Evolutionary conservation across 2,329 filamentous ascomycete species (phyloP).

Genomic region (Fusarium tanahbumbuense): DNA sequence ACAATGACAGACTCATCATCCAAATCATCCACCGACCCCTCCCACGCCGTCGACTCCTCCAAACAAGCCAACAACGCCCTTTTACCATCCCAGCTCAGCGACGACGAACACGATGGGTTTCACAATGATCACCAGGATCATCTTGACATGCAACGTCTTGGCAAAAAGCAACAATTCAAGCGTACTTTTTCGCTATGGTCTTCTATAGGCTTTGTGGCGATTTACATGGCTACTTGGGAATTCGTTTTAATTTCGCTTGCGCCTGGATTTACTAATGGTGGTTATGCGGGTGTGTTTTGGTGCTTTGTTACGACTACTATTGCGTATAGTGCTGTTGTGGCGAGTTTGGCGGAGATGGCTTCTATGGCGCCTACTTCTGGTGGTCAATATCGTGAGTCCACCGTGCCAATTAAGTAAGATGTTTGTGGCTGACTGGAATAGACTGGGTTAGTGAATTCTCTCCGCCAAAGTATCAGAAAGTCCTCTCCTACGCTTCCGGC

Average conservation of each 20-base stretch:
- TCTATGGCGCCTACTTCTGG: slow-evolving; percentile 32
- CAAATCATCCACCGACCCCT: background rate
- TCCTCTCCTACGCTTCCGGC: slow-evolving; percentile 17
- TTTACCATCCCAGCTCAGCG: background rate
- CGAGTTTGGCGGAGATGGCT: slow-evolving; percentile 30
- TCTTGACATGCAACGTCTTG: slow-evolving; percentile 27
- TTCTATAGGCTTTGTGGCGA: slow-evolving; percentile 30
- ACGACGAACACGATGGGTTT: slow-evolving; percentile 26
- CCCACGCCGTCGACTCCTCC: background rate
- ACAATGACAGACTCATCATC: slow-evolving; percentile 1
- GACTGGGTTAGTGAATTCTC: slow-evolving; percentile 34
- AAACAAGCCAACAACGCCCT: slow-evolving; percentile 12
- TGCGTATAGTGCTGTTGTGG: slow-evolving; percentile 22
- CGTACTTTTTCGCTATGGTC: slow-evolving; percentile 26
- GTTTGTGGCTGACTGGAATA: background rate
- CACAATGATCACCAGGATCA: slow-evolving; percentile 28
- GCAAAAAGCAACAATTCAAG: slow-evolving; percentile 33
- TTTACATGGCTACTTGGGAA: slow-evolving; percentile 36
- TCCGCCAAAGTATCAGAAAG: slow-evolving; percentile 15
- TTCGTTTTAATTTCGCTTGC: slow-evolving; percentile 30
- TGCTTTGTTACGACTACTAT: slow-evolving; percentile 20
- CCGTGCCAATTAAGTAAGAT: too few species aligned
- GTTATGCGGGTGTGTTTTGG: slow-evolving; percentile 31
- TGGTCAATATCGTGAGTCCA: slow-evolving; percentile 11
- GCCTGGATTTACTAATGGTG: slow-evolving; percentile 24